These are phyloP conservation scores for Gnomoniopsis smithogilvyi DNA, from an alignment of 2,329 filamentous ascomycete genomes.

Conservation along the genomic window DNA sequence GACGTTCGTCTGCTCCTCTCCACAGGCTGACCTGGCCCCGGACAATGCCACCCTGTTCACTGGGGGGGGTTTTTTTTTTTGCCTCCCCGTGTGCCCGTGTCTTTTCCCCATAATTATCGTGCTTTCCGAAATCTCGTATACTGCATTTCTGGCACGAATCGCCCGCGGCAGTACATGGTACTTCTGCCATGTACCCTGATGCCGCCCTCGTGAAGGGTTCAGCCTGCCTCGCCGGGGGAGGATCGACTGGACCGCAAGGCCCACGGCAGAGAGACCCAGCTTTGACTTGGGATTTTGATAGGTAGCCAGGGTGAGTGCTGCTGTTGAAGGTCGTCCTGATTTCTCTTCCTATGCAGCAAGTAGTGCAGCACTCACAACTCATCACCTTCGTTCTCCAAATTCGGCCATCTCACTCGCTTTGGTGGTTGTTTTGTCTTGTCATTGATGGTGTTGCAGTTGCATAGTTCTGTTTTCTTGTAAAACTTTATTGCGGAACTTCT, in stretches of 20 bases:
- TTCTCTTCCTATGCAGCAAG: background rate
- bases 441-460: conserved; percentile 27
- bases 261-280: background rate
- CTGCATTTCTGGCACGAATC: conserved; percentile 6
- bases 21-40: too few species aligned
- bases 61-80: background rate
- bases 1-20: too few species aligned
- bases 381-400: background rate
- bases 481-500: conserved; percentile 1
- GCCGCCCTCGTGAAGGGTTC: background rate
- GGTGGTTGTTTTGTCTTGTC: conserved; percentile 41
- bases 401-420: conserved; percentile 56
- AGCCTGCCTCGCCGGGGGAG: conserved; percentile 1
- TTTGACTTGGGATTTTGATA: background rate
- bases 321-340: background rate
- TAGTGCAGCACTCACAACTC: background rate
- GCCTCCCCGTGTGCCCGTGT: background rate
- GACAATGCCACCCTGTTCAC: too few species aligned
- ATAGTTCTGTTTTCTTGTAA: conserved; percentile 19
- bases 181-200: background rate
- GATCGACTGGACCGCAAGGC: too few species aligned
- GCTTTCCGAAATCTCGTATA: conserved; percentile 8
- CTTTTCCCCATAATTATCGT: conserved; percentile 7
- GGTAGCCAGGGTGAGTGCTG: background rate
- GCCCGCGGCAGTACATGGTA: conserved; percentile 10